Evolutionary conservation across 2,329 filamentous ascomycete genomes (phyloP).

Genomic region (Pseudogymnoascus sp.): DNA sequence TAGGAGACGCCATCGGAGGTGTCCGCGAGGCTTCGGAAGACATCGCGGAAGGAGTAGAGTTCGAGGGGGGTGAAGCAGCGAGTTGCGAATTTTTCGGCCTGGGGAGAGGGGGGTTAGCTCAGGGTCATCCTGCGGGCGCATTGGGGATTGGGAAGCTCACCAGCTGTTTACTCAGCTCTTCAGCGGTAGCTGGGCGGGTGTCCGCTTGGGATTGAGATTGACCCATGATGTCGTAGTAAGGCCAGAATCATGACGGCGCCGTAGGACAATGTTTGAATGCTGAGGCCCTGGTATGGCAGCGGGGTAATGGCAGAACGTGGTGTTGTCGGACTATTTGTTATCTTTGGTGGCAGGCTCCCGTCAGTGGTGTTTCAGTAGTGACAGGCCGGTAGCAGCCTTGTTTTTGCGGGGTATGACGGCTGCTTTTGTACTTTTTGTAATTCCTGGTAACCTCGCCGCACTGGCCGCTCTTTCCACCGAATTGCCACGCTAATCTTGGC

Average conservation of each 20-base stretch:
- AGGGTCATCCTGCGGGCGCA: constrained; percentile 12
- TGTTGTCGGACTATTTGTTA: background rate
- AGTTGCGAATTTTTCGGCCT: constrained; percentile 58
- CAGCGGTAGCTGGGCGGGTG: constrained; percentile 22
- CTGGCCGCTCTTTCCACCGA: background rate
- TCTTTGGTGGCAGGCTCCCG: background rate
- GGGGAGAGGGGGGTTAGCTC: background rate
- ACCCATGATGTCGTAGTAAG: constrained; percentile 23
- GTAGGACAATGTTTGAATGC: background rate
- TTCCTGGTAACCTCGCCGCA: background rate
- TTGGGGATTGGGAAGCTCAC: constrained; percentile 18
- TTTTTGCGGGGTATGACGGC: constrained; percentile 6
- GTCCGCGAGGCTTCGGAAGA: constrained; percentile 64
- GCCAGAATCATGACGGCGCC: background rate
- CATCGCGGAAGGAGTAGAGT: constrained; percentile 64
- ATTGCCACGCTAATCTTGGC: background rate
- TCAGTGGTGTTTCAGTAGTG: background rate
- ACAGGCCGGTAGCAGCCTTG: constrained; percentile 2
- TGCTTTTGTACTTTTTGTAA: background rate
- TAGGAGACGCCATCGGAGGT: constrained; percentile 53
- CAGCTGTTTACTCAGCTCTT: constrained; percentile 28
- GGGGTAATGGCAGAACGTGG: background rate
- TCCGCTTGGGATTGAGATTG: constrained; percentile 27
- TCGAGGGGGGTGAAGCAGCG: constrained; percentile 66
- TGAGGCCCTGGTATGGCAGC: background rate